Evolutionary conservation across 805 yeast genomes (phyloP).

Genomic region (Clavispora vitiphila): DNA sequence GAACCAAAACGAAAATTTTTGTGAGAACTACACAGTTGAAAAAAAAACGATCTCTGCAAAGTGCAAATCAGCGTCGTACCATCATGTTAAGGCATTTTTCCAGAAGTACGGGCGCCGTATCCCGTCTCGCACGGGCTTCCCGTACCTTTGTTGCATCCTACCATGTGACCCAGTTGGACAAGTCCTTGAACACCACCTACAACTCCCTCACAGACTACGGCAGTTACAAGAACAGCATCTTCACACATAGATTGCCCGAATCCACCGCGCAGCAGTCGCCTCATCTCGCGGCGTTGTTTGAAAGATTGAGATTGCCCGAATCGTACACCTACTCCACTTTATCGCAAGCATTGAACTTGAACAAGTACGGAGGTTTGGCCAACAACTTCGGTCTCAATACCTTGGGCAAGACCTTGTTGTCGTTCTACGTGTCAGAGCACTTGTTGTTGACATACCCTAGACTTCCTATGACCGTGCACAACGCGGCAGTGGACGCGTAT

Average conservation of each 20-base stretch:
- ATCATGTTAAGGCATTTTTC: slow-evolving; percentile 1
- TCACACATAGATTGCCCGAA: slow-evolving; percentile 43
- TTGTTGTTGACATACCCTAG: slow-evolving; percentile 80
- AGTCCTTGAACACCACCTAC: slow-evolving; percentile 26
- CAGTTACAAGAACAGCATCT: slow-evolving; percentile 35
- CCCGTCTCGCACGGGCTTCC: background rate
- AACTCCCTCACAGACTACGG: slow-evolving; percentile 33
- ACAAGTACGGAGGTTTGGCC: slow-evolving; percentile 39
- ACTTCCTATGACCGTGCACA: slow-evolving; percentile 73
- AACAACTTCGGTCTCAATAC: slow-evolving; percentile 75
- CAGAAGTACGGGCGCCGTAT: background rate
- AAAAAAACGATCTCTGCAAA: background rate
- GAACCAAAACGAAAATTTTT: slow-evolving; percentile 1
- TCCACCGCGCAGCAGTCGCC: slow-evolving; percentile 55
- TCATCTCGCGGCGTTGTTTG: slow-evolving; percentile 70
- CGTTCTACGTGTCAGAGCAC: slow-evolving; percentile 71
- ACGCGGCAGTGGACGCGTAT: slow-evolving; percentile 71
- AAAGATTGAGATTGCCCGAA: slow-evolving; percentile 63
- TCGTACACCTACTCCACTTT: slow-evolving; percentile 58
- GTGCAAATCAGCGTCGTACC: background rate
- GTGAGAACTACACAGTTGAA: background rate
- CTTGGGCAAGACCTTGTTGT: slow-evolving; percentile 76
- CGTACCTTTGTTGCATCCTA: slow-evolving; percentile 10
- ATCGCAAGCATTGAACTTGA: slow-evolving; percentile 74
- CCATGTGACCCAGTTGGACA: slow-evolving; percentile 20